Conservation (phyloP, 805 yeast species). For the Candida succiphila region DNA sequence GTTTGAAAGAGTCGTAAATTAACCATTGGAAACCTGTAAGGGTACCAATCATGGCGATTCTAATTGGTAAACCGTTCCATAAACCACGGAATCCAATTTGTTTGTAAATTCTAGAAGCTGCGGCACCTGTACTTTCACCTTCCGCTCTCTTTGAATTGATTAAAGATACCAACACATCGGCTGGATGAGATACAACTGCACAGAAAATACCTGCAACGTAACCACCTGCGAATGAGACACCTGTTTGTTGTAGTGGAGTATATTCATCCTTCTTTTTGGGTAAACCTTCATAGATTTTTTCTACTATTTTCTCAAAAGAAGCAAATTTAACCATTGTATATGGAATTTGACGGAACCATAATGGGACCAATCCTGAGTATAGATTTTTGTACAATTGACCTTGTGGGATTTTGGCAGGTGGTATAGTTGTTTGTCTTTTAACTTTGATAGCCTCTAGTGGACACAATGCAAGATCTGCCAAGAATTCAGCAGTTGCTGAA, state of each 20-base stretch:
- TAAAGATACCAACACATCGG: slow-evolving; percentile 97
- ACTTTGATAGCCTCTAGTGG: slow-evolving; percentile 96
- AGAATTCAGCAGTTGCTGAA: slow-evolving; percentile 87
- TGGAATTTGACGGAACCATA: slow-evolving; percentile 97
- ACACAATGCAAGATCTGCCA: slow-evolving; percentile 85
- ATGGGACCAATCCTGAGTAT: slow-evolving; percentile 83
- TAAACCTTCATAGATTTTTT: slow-evolving; percentile 59
- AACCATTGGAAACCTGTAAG: slow-evolving; percentile 97
- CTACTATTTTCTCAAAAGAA: slow-evolving; percentile 86
- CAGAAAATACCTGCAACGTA: slow-evolving; percentile 96
- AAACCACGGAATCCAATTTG: slow-evolving; percentile 84
- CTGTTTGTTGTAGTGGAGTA: slow-evolving; percentile 72
- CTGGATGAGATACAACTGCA: slow-evolving; percentile 95
- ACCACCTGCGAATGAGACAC: slow-evolving; percentile 92
- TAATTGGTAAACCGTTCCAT: slow-evolving; percentile 91
- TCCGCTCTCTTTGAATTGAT: slow-evolving; percentile 64
- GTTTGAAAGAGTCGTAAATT: slow-evolving; percentile 92
- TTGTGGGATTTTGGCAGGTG: slow-evolving; percentile 64
- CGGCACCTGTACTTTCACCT: slow-evolving; percentile 56
- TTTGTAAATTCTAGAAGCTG: slow-evolving; percentile 64
- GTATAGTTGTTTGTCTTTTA: slow-evolving; percentile 85
- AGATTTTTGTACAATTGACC: slow-evolving; percentile 51
- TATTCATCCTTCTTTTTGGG: slow-evolving; percentile 69
- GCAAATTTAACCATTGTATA: slow-evolving; percentile 98
- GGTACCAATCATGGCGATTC: slow-evolving; percentile 96